These are phyloP conservation scores for Dichomitus squalens DNA, from an alignment of 1,284 basidiomycete genomes.

Conservation along the genomic window DNA sequence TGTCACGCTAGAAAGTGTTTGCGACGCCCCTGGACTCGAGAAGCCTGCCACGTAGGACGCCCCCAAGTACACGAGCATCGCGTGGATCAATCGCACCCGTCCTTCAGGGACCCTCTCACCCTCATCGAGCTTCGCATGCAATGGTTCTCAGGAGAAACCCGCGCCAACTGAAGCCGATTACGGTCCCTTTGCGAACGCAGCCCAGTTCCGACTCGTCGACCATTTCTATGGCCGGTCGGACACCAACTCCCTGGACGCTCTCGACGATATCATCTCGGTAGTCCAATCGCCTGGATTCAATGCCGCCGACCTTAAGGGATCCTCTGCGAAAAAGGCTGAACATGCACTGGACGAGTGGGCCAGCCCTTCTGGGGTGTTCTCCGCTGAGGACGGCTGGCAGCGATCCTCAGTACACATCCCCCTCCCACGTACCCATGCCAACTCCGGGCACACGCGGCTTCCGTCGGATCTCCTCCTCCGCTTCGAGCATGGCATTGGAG, in stretches of 20 bases:
- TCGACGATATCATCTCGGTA: conserved; percentile 3
- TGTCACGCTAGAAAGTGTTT: background rate
- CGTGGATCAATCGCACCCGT: conserved; percentile 3
- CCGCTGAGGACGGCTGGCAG: no score
- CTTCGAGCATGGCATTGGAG: conserved; percentile 23
- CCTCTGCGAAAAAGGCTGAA: conserved; percentile 13
- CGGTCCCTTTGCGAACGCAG: background rate
- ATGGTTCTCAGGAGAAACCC: no score
- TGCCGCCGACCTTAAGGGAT: conserved; percentile 18
- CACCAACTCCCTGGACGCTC: background rate
- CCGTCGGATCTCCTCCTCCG: conserved; percentile 14
- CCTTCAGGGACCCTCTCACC: no score
- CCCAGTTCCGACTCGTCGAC: background rate
- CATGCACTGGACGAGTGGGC: conserved; percentile 15
- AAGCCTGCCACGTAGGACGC: background rate
- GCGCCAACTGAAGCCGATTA: background rate
- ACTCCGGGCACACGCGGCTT: conserved; percentile 7
- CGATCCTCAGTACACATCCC: no score
- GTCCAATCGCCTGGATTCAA: conserved; percentile 21
- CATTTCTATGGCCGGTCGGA: background rate
- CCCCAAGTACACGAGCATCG: background rate
- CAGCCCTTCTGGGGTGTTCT: background rate
- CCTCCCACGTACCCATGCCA: no score
- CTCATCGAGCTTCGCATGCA: no score
- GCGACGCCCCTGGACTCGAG: background rate